Conservation (phyloP, 2,329 filamentous ascomycete genomes). For the Alternaria arbusti region DNA sequence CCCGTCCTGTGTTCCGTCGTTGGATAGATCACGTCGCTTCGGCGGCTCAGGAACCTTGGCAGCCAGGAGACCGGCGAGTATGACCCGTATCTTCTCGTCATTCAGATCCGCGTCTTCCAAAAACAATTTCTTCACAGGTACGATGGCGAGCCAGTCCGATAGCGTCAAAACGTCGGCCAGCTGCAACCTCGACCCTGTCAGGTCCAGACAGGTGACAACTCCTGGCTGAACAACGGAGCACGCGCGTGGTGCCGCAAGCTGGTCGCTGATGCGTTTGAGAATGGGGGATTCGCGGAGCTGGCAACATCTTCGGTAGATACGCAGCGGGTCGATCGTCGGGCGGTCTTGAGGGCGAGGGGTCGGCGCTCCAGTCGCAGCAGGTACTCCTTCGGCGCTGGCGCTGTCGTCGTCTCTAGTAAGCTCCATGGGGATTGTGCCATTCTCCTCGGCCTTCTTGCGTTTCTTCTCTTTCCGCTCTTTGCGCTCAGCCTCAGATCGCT, state of each 20-base stretch:
- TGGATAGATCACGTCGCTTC: conserved; percentile 41
- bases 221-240: conserved; percentile 69
- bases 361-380: conserved; percentile 20
- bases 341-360: conserved; percentile 64
- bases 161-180: conserved; percentile 84
- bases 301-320: conserved; percentile 94
- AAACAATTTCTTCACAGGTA: conserved; percentile 85
- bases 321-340: conserved; percentile 87
- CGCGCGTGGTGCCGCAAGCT: conserved; percentile 76
- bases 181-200: conserved; percentile 84
- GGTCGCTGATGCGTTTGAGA: conserved; percentile 87
- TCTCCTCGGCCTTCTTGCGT: conserved; percentile 82
- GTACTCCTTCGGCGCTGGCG: conserved; percentile 24
- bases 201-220: conserved; percentile 80
- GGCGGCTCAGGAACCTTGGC: conserved; percentile 71
- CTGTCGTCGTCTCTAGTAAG: conserved; percentile 70
- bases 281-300: conserved; percentile 92
- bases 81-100: conserved; percentile 84
- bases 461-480: conserved; percentile 93
- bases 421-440: conserved; percentile 85
- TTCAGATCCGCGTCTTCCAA: conserved; percentile 86
- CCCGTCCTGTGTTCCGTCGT: conserved; percentile 21
- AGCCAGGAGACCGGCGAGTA: conserved; percentile 84
- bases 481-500: conserved; percentile 88
- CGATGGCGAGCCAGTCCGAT: conserved; percentile 91